These are phyloP conservation scores for Phialophora chinensis DNA, from an alignment of 2,329 filamentous ascomycete species.

Conservation along the genomic window DNA sequence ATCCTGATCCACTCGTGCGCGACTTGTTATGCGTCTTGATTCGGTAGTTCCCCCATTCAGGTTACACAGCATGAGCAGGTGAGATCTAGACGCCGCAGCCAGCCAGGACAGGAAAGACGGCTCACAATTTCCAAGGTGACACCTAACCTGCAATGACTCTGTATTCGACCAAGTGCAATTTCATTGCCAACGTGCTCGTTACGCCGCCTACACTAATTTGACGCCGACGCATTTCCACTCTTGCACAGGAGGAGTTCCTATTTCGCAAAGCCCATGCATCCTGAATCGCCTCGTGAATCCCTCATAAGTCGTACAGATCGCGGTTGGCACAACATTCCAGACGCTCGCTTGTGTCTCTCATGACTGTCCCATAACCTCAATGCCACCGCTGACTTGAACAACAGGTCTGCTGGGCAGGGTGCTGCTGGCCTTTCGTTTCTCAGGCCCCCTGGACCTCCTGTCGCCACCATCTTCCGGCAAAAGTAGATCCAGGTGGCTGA, in stretches of 20 bases:
- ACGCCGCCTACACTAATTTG: not conserved
- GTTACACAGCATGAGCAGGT: conserved; percentile 7
- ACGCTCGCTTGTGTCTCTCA: conserved; percentile 2
- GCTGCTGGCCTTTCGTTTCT: conserved; percentile 40
- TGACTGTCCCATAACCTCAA: conserved; percentile 34
- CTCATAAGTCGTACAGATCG: conserved; percentile 3
- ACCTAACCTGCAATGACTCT: not conserved
- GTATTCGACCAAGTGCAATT: not conserved
- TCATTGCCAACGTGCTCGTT: not conserved
- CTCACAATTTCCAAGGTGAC: not conserved
- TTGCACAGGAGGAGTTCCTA: not conserved
- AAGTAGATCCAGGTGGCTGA: conserved; percentile 26
- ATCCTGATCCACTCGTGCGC: not conserved
- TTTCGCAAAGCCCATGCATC: not conserved
- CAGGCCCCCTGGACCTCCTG: conserved; percentile 25
- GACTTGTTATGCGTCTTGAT: not conserved
- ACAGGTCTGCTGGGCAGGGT: conserved; percentile 36
- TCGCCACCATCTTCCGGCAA: conserved; percentile 28
- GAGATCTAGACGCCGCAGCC: not conserved
- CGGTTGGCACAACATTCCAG: not conserved
- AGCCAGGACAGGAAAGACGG: not conserved
- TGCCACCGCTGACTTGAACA: conserved; percentile 31
- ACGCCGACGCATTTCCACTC: not conserved
- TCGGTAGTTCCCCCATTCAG: conserved; percentile 4
- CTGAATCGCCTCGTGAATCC: not conserved